A percentile compares a stretch with the other conserved stretches of the same genome.
Conservation (phyloP, 768 basidiomycete species). For the Jaapia argillacea region DNA sequence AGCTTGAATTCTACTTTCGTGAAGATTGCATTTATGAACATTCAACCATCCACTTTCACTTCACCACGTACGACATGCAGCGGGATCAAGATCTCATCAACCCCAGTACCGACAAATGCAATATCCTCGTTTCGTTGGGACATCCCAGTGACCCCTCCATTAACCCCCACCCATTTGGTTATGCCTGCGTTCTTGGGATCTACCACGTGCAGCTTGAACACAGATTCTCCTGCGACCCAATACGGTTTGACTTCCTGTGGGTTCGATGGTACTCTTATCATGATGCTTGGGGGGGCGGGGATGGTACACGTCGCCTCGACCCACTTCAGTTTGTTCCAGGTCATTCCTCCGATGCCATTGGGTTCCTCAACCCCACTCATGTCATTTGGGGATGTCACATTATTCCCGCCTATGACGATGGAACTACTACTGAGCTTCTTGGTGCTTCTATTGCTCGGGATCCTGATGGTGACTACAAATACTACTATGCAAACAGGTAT, state of each 20-base stretch:
- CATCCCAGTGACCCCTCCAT: conserved; percentile 4
- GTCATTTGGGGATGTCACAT: conserved; percentile 32
- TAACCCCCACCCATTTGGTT: conserved; percentile 12
- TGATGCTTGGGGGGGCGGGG: too few species aligned
- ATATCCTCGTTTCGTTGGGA: conserved; percentile 19
- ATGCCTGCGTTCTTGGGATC: conserved; percentile 17
- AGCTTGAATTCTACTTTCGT: not conserved
- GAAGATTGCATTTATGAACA: conserved; percentile 20
- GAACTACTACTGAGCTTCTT: conserved; percentile 9
- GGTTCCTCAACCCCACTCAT: conserved; percentile 33
- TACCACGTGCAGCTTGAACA: conserved; percentile 18
- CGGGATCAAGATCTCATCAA: conserved; percentile 32
- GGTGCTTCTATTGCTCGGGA: conserved; percentile 7
- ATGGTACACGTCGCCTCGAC: conserved; percentile 15
- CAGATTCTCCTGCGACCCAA: conserved; percentile 24
- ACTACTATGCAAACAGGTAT: conserved; percentile 17
- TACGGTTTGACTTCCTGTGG: conserved; percentile 15
- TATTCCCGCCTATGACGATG: conserved; percentile 28
- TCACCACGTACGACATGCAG: conserved; percentile 33
- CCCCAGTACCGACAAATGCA: conserved; percentile 17
- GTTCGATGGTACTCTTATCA: not conserved
- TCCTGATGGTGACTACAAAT: conserved; percentile 9
- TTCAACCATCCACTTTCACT: conserved; percentile 23
- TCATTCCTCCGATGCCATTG: conserved; percentile 22
- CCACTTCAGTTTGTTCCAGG: conserved; percentile 27